phyloP scores from a whole-genome alignment of 306 rosid genomes.

The Fragaria nilgerrensis region DNA sequence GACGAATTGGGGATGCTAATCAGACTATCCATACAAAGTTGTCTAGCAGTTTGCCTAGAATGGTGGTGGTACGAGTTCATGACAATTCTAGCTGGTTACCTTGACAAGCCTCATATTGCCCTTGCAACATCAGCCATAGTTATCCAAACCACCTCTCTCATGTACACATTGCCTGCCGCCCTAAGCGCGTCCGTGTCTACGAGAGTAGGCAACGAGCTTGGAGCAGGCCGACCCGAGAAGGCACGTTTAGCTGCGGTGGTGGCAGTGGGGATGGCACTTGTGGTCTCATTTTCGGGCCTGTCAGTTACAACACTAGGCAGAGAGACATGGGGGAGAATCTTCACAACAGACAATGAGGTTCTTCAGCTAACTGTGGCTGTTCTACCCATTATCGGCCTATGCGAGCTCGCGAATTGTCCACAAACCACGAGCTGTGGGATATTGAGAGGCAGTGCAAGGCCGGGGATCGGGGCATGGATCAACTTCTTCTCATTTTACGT shows the following conservation, averaged over 20 bases:
- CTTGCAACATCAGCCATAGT: constrained; percentile 40
- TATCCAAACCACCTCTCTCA: constrained; percentile 37
- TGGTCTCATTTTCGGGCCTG: constrained; percentile 22
- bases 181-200: constrained; percentile 32
- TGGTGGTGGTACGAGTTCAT: constrained; percentile 79
- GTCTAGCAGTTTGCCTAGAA: constrained; percentile 75
- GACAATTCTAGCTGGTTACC: constrained; percentile 33
- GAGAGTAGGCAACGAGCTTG: constrained; percentile 36
- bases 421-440: constrained; percentile 41
- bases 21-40: constrained; percentile 56
- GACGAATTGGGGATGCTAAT: constrained; percentile 51
- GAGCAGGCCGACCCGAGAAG: constrained; percentile 29
- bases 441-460: constrained; percentile 37
- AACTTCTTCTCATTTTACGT: constrained; percentile 36
- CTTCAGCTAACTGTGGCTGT: constrained; percentile 26
- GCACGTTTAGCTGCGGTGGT: constrained; percentile 23
- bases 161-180: constrained; percentile 32
- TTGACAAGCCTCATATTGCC: constrained; percentile 24
- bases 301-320: constrained; percentile 29
- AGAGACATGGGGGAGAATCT: constrained; percentile 30
- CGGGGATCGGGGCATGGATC: constrained; percentile 32
- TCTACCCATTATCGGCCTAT: constrained; percentile 32
- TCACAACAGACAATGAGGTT: constrained; percentile 26
- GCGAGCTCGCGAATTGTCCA: constrained; percentile 39
- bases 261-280: constrained; percentile 20